Base-by-base conservation (phyloP, 495 filamentous ascomycete species). In the Aspergillus bertholletiae region DNA sequence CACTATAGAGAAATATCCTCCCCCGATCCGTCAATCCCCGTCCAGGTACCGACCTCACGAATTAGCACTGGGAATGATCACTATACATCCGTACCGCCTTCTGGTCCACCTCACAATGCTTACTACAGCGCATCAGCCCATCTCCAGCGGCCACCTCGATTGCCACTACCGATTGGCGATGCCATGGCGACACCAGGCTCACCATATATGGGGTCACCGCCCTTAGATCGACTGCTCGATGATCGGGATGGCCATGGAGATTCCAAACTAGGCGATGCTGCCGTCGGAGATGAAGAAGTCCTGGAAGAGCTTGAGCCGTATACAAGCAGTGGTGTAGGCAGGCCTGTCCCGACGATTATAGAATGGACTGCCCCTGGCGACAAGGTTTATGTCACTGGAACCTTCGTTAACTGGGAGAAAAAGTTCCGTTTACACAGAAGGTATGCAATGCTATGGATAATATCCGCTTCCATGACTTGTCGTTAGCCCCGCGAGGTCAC, bases 381-480 rank as follows among this genome's bases (percentile, higher is more conserved):
- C 51, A 94, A 90, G 73, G 85, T 97, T 53, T 97, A 95, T 68
- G 89, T 98, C 34, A 97, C 95, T 1, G 94, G 94, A 56, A 97
- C 95, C 18, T 96, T 97, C 64, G 92, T 92, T 52, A 85, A 89
- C 62, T 98, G 94, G 94, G 89, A 90, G 67, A 86, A 88, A 71
- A 97, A 97, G 68, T 92, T 87, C 60, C 83, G 85, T 48, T 74
- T 98, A 65, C 84, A 89, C 67, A 86, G 81, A 77, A 85, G 86
- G 92, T 96, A 80, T 62, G 68, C 55, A 5, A 13, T 23, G 21
- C 8, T 24, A 3, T 13, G 17, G 17, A 9, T 22, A 39, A 22
- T 35, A 6, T 20, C 6, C 9, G 22, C 3, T 22, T 20, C 18
- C 6, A 8, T 43, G 26, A 3, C 18, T 22, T 43, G 17, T 43